Conservation (phyloP, 257 asterid genomes). For the Capsicum rhomboideum region DNA sequence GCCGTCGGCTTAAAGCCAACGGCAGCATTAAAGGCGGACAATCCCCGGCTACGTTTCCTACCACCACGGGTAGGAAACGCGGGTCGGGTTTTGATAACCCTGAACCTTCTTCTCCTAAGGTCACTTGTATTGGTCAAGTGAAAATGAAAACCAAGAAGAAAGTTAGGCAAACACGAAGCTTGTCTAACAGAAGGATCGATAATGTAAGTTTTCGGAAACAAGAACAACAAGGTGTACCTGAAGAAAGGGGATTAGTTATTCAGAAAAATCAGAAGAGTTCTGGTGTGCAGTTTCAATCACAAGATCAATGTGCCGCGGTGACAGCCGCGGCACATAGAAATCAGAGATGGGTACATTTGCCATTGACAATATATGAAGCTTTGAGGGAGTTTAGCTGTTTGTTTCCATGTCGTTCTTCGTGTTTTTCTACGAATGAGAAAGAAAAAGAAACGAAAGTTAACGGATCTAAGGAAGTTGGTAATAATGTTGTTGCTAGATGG, state of each 20-base stretch:
- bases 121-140: slow-evolving; percentile 94
- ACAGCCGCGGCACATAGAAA: slow-evolving; percentile 32
- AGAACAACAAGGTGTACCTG: slow-evolving; percentile 24
- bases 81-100: slow-evolving; percentile 73
- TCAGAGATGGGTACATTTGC: slow-evolving; percentile 92
- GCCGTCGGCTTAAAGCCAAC: slow-evolving; percentile 65
- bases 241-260: neutral
- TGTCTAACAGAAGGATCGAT: slow-evolving; percentile 50
- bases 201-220: slow-evolving; percentile 52
- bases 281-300: slow-evolving; percentile 32
- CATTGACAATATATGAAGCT: slow-evolving; percentile 78
- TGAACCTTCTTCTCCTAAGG: slow-evolving; percentile 95
- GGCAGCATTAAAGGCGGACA: slow-evolving; percentile 79
- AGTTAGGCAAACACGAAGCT: slow-evolving; percentile 49
- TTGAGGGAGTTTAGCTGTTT: slow-evolving; percentile 71
- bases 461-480: neutral
- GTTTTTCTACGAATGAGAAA: slow-evolving; percentile 38
- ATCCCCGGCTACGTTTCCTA: slow-evolving; percentile 52
- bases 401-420: slow-evolving; percentile 62
- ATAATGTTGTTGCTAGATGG: slow-evolving; percentile 58
- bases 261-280: slow-evolving; percentile 21
- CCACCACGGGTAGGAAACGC: slow-evolving; percentile 31
- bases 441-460: slow-evolving; percentile 20
- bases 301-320: slow-evolving; percentile 39
- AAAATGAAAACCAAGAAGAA: slow-evolving; percentile 84